A percentile compares a stretch with the other conserved stretches of the same genome.
Conservation (phyloP, 2,329 filamentous ascomycete species). For the Zymoseptoria passerinii region DNA sequence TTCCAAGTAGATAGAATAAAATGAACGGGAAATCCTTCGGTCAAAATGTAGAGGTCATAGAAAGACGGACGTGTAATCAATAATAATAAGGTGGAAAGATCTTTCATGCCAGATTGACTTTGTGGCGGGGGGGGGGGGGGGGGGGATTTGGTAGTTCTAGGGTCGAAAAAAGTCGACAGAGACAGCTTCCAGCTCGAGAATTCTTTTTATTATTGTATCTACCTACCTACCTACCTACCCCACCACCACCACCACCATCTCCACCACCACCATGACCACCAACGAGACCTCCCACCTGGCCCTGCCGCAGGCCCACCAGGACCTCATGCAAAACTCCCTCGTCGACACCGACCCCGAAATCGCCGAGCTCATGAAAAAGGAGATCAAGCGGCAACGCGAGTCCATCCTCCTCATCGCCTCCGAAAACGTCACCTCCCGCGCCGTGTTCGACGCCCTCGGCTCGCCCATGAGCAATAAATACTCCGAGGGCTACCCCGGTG, state of each 20-base stretch:
- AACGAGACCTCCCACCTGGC: slow-evolving; percentile 40
- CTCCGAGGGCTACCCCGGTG: slow-evolving; percentile 96
- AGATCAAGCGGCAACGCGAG: slow-evolving; percentile 94
- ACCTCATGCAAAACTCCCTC: slow-evolving; percentile 91
- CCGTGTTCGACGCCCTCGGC: slow-evolving; percentile 94
- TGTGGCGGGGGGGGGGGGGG: no score
- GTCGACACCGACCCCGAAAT: slow-evolving; percentile 89
- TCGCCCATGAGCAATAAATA: slow-evolving; percentile 95
- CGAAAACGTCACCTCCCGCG: slow-evolving; percentile 97
- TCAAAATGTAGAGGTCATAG: not conserved
- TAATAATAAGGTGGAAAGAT: not conserved
- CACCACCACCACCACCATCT: not conserved
- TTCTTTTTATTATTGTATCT: not conserved
- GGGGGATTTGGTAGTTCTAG: not conserved
- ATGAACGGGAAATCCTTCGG: not conserved
- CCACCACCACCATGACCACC: slow-evolving; percentile 17
- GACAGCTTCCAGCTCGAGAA: not conserved
- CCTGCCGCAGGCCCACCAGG: slow-evolving; percentile 57
- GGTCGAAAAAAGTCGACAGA: not conserved
- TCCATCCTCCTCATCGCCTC: slow-evolving; percentile 98
- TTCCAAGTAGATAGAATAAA: no score
- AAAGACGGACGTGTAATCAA: no score
- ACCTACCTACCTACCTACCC: not conserved
- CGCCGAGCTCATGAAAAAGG: slow-evolving; percentile 90
- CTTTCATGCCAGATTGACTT: not conserved